phyloP scores from a whole-genome alignment of 495 filamentous ascomycete genomes.

The Niebla homalea region DNA sequence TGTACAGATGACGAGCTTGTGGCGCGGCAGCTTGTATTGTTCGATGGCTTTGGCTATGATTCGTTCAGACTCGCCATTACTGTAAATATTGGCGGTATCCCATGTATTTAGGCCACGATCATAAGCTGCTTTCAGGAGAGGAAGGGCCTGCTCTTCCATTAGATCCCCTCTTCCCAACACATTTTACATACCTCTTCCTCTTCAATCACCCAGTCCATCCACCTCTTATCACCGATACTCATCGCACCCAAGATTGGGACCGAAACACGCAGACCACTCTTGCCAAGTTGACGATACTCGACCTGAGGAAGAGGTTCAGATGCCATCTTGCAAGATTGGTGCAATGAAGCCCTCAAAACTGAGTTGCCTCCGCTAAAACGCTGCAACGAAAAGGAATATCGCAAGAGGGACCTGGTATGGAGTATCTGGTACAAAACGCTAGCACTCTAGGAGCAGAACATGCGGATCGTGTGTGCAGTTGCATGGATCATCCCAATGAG shows the following conservation, averaged over 20 bases:
- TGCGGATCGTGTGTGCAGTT: too few species aligned
- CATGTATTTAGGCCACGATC: slow-evolving; percentile 31
- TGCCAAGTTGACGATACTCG: slow-evolving; percentile 28
- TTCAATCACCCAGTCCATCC: slow-evolving; percentile 30
- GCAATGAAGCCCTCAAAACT: background rate
- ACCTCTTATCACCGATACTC: slow-evolving; percentile 29
- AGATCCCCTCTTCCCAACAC: background rate
- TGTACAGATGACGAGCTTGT: slow-evolving; percentile 31
- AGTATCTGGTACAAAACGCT: too few species aligned
- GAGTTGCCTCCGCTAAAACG: background rate
- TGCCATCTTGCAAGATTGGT: slow-evolving; percentile 2
- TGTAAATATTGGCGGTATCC: slow-evolving; percentile 13
- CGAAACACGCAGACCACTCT: slow-evolving; percentile 32
- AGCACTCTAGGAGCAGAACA: too few species aligned
- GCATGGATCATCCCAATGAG: too few species aligned
- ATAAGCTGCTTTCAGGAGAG: slow-evolving; percentile 32
- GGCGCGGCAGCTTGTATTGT: slow-evolving; percentile 29
- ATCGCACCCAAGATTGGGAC: slow-evolving; percentile 36
- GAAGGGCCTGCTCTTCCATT: slow-evolving; percentile 8
- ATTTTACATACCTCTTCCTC: slow-evolving; percentile 26
- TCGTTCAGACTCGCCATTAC: slow-evolving; percentile 28
- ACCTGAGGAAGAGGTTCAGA: slow-evolving; percentile 18
- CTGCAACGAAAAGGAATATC: background rate
- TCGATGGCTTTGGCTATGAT: slow-evolving; percentile 35
- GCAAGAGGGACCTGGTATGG: background rate